Conservation (phyloP, 2,329 filamentous ascomycete genomes). For the Trichoderma breve region DNA sequence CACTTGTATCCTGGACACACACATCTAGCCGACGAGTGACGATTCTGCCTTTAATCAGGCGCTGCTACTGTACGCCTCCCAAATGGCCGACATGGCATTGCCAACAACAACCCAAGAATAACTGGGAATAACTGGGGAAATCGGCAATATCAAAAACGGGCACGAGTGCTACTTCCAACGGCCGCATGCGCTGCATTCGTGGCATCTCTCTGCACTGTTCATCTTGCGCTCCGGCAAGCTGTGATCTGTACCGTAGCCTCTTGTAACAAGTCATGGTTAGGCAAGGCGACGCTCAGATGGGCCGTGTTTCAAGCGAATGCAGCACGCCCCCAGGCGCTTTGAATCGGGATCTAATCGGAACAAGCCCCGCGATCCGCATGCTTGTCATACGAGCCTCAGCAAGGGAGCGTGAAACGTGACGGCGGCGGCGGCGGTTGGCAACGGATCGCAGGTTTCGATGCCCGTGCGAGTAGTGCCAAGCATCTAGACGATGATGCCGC, state of each 20-base stretch:
- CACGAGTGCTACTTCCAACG: neutral
- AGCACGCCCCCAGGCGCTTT: constrained; percentile 16
- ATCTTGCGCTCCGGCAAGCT: neutral
- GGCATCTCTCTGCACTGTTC: constrained; percentile 6
- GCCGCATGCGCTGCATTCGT: constrained; percentile 2
- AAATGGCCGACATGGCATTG: neutral
- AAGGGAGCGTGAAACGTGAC: neutral
- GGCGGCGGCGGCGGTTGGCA: constrained; percentile 5
- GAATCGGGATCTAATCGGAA: constrained; percentile 19
- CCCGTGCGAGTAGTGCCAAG: neutral
- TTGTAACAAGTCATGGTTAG: neutral
- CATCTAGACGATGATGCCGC: neutral
- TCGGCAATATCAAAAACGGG: neutral
- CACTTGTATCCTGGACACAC: neutral
- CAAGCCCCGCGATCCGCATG: constrained; percentile 15
- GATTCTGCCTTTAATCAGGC: neutral
- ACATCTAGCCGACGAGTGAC: neutral
- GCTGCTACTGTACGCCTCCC: neutral
- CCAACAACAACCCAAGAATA: neutral
- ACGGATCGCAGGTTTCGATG: neutral
- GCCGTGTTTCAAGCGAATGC: neutral
- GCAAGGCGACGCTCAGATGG: neutral
- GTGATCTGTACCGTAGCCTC: neutral
- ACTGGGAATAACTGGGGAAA: neutral
- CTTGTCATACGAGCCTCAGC: constrained; percentile 14